Evolutionary conservation across 805 yeast genomes (phyloP).

Genomic region (Wickerhamiella slavikovae): DNA sequence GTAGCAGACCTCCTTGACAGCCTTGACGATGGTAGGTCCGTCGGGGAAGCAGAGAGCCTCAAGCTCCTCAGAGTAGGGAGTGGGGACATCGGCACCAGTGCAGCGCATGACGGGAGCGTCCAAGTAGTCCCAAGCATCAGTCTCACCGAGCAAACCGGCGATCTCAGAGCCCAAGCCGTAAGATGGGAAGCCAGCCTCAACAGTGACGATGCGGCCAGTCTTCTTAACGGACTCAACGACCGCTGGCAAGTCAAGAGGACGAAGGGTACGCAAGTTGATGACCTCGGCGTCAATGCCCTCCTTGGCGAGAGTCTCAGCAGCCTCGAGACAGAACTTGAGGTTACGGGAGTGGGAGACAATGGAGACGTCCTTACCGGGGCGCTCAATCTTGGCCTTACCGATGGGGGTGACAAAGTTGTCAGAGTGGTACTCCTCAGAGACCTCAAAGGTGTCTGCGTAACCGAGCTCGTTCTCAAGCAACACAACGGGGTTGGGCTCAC

Average conservation of each 20-base stretch:
- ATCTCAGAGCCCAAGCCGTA: conserved; percentile 98
- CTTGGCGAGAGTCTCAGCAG: conserved; percentile 72
- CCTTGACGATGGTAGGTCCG: conserved; percentile 72
- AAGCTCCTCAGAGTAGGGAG: conserved; percentile 89
- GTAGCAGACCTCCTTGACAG: conserved; percentile 23
- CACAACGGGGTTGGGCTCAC: conserved; percentile 97
- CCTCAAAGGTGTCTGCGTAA: conserved; percentile 80
- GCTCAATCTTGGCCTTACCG: conserved; percentile 89
- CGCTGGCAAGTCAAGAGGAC: conserved; percentile 83
- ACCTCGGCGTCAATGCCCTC: conserved; percentile 87
- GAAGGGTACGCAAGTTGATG: conserved; percentile 84
- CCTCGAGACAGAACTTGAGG: conserved; percentile 66
- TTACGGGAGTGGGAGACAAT: conserved; percentile 84
- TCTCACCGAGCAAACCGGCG: conserved; percentile 93
- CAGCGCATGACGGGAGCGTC: conserved; percentile 98
- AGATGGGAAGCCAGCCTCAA: conserved; percentile 95
- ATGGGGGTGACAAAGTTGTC: conserved; percentile 83
- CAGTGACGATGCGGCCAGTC: conserved; percentile 90
- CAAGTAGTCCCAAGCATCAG: conserved; percentile 92
- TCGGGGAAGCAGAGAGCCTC: conserved; percentile 99
- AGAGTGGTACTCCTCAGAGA: conserved; percentile 72
- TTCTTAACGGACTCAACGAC: conserved; percentile 78
- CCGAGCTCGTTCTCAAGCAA: conserved; percentile 89
- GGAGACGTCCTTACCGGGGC: conserved; percentile 78
- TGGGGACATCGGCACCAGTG: conserved; percentile 99